Evolutionary conservation across 2,329 filamentous ascomycete species (phyloP), one percentile per base, ranked within the genome.

Genomic region (Claviceps digitariae): DNA sequence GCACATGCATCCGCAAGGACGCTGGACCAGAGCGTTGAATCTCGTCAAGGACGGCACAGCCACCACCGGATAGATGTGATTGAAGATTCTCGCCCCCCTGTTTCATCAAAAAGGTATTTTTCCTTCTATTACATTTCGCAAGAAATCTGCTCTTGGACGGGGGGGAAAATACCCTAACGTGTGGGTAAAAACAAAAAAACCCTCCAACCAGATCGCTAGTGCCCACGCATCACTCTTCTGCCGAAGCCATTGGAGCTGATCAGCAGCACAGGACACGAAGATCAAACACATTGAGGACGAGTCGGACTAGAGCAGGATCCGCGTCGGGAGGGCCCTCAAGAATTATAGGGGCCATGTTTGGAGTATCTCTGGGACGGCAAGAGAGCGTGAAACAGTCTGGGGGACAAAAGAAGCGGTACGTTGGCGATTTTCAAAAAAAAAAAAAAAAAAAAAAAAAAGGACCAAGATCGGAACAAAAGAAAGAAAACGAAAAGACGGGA

Each of bases 51-150:
- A 47, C 59, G 61, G 8, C 61, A 57, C 9, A 56, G 57, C n/a
- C 36, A 38, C 40, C 36, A 38, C 40, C 57, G 61, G 2, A 49
- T 60, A 1, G 64, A 64, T 54, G 59, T 68, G 9, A 65, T 69
- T 52, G 66, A 66, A 45, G 60, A 61, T 45, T 66, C 67, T 44
- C 61, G 67, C 10, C 67, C 67, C 7, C 67, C 67, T 3, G 57
- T 68, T 5, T 66, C 66, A 7, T 66, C 66, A 7, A 62, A 63
- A 54, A 66, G 63, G 67, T 66, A 51, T 29, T 20, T n/a, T 8
- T 38, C 15, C 7, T 38, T 34, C 8, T 34, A 10, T 34, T 29
- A 4, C 8, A 4, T 29, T 29, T 29, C 27, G n/a, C n/a, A n/a
- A n/a, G n/a, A n/a, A n/a, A n/a, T 15, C 34, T 36, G 34, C 34